These are phyloP conservation scores for Calvatia gigantea DNA, from an alignment of 768 basidiomycete species.

Conservation along the genomic window DNA sequence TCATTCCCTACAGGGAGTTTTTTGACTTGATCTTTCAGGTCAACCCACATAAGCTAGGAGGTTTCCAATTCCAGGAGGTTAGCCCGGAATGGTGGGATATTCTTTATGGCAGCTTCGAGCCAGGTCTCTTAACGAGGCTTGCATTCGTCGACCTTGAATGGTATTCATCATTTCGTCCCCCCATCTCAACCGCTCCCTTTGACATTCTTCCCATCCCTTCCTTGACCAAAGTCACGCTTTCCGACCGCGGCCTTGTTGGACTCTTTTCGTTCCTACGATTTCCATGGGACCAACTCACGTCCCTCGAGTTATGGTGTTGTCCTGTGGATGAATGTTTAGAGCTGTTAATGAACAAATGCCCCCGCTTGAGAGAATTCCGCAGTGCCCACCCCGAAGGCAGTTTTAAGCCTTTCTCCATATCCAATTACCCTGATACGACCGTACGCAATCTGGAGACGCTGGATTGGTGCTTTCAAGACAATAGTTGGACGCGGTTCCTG, in stretches of 20 bases:
- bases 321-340: neutral
- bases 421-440: neutral
- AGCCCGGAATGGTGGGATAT: neutral
- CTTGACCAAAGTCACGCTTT: neutral
- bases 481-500: neutral
- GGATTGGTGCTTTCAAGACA: neutral
- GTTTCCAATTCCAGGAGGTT: neutral
- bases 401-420: neutral
- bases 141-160: too few relatives aligned
- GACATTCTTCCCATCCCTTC: neutral
- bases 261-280: too few relatives aligned
- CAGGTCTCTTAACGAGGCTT: too few relatives aligned
- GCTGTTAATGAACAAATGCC: neutral
- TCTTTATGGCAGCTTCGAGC: neutral
- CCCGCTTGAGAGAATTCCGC: neutral
- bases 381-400: neutral
- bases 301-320: neutral
- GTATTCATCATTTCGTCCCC: too few relatives aligned
- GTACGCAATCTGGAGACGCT: neutral
- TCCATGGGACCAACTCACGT: neutral
- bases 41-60: neutral
- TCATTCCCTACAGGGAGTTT: neutral
- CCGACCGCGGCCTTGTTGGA: too few relatives aligned
- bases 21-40: neutral
- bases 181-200: too few relatives aligned